These are phyloP conservation scores for Irpex sp. DNA, from an alignment of 1,284 basidiomycete genomes.

Conservation along the genomic window DNA sequence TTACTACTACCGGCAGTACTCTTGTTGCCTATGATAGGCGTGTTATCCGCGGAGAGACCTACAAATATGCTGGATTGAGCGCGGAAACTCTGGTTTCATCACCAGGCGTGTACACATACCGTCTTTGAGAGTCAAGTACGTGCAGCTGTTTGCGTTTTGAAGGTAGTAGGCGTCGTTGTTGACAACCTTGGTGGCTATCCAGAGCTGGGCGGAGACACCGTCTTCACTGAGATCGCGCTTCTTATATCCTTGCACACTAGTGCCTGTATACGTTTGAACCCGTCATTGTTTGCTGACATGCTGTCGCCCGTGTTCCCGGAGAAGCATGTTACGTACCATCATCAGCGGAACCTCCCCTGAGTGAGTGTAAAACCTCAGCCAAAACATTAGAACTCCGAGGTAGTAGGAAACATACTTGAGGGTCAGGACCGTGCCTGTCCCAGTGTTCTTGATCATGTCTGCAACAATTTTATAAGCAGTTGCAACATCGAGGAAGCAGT, in stretches of 20 bases:
- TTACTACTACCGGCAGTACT: not conserved
- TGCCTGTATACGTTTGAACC: not conserved
- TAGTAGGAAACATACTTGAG: not conserved
- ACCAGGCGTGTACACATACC: not conserved
- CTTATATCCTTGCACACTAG: not conserved
- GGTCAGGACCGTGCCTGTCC: not conserved
- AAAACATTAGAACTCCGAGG: not conserved
- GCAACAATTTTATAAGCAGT: too few relatives aligned
- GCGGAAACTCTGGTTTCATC: not conserved
- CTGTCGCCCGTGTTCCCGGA: not conserved
- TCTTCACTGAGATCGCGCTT: not conserved
- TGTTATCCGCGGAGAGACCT: not conserved
- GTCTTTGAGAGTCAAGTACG: not conserved
- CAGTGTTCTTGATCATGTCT: not conserved
- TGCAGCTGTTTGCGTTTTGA: not conserved
- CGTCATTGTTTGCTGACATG: not conserved
- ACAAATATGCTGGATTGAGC: not conserved
- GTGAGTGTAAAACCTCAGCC: not conserved
- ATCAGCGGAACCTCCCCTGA: not conserved
- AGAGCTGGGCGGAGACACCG: conserved; percentile 1
- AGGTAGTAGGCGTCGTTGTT: not conserved
- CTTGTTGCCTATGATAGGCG: not conserved
- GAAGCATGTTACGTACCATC: not conserved
- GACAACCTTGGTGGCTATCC: not conserved
- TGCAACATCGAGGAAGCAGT: not conserved